These are phyloP conservation scores for Periconia digitata DNA, from an alignment of 2,329 filamentous ascomycete species.

Conservation along the genomic window DNA sequence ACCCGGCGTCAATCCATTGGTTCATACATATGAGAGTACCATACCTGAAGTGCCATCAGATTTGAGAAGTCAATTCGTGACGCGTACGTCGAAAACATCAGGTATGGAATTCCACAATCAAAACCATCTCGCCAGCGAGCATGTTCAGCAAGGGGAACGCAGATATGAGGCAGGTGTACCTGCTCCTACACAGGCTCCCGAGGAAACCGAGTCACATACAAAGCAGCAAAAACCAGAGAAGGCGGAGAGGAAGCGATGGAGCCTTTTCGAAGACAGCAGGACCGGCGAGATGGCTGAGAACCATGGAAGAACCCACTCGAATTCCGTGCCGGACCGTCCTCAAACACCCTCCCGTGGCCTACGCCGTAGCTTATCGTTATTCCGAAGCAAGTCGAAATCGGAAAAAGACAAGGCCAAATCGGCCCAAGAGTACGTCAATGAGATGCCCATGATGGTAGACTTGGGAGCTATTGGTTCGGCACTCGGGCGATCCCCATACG, in stretches of 20 bases:
- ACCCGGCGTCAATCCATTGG: conserved; percentile 35
- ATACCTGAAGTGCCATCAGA: conserved; percentile 38
- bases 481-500: conserved; percentile 48
- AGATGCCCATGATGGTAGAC: conserved; percentile 35
- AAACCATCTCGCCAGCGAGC: conserved; percentile 35
- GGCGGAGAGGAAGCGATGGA: neutral
- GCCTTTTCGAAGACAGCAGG: neutral
- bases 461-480: conserved; percentile 46
- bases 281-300: conserved; percentile 2
- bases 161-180: too few species aligned
- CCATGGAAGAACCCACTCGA: conserved; percentile 10
- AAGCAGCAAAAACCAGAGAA: too few species aligned
- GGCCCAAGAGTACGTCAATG: conserved; percentile 10
- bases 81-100: conserved; percentile 36
- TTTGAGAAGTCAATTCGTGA: conserved; percentile 39
- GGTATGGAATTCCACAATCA: conserved; percentile 41
- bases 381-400: conserved; percentile 28
- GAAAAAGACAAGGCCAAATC: conserved; percentile 24
- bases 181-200: conserved; percentile 11
- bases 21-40: conserved; percentile 29
- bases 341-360: conserved; percentile 23
- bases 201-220: too few species aligned
- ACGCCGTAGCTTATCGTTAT: conserved; percentile 32
- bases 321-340: conserved; percentile 21
- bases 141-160: conserved; percentile 17